Conservation (phyloP, 139 green algal genomes). For the Nannochloris sp. region DNA sequence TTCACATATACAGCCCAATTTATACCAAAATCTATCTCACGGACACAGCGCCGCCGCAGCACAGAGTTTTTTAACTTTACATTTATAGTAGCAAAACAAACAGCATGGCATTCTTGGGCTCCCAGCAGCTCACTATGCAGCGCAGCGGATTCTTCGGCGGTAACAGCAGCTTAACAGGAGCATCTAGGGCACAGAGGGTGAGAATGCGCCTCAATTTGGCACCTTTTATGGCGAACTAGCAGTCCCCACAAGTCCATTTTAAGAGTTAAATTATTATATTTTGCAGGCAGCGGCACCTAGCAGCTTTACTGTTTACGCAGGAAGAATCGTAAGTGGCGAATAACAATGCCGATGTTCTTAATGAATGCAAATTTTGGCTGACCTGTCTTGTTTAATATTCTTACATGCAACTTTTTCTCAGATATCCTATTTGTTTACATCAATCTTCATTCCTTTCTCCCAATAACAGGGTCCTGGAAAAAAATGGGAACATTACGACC, state of each 20-base stretch:
- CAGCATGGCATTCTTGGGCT: background rate
- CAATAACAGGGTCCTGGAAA: slow-evolving; percentile 63
- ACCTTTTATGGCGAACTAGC: no score
- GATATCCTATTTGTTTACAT: background rate
- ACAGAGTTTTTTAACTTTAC: no score
- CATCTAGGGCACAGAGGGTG: background rate
- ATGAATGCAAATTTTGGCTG: background rate
- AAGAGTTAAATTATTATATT: no score
- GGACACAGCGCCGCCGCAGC: no score
- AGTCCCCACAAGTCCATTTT: no score
- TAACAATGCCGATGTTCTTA: no score
- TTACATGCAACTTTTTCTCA: background rate
- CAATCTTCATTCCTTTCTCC: background rate
- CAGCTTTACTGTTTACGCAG: slow-evolving; percentile 4
- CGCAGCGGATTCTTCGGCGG: slow-evolving; percentile 1
- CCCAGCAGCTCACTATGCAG: background rate
- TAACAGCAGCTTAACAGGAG: background rate
- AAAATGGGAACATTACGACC: slow-evolving; percentile 73
- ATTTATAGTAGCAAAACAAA: no score
- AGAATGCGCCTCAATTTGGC: no score
- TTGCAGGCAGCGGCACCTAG: slow-evolving; percentile 1
- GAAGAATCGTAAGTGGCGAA: slow-evolving; percentile 6
- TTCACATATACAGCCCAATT: no score
- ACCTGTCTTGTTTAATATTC: background rate
- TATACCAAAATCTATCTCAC: no score